Base-by-base conservation (phyloP, 306 rosid genomes). In the Vigna reflexopilosa region DNA sequence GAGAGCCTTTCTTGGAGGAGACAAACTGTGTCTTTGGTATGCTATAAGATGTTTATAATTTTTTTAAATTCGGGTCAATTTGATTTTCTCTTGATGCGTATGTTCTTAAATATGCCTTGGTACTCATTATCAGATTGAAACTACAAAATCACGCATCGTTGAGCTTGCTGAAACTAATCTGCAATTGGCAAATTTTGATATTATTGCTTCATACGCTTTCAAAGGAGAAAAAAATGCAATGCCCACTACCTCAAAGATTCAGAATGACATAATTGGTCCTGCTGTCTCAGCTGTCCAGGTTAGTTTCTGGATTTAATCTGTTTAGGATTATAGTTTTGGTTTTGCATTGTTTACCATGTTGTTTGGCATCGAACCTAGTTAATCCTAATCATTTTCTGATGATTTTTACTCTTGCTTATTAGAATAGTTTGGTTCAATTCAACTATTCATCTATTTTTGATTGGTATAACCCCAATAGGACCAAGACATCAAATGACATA, bases 1-100 rank as follows among this genome's bases (percentile, higher is more conserved):
- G 96, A 87, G 85, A 91, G 91, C 88, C 80, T 95, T 64, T 80
- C 90, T 82, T 92, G 98, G 98, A 91, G 93, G 83, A 86, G 94
- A 79, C 88, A 85, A 84, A 76, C 86, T 63, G 65, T 84, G 44
- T 89, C 96, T 48, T 64, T 83, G 93, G 98, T 94, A 83, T 83
- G 86, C 77, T 77, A 30, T 67, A 57, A 58, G 34, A 80, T 57
- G 34, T 62, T 61, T 48, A 13, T 69, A 34, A 7, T 1, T 58
- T 61, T 36, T 80, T 52, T 74, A 54, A 48, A 58, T 47, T 50
- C 15, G 54, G 78, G 79, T 80, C 55, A 61, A 28, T 77, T 58
- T 51, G 49, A 17, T 44, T 30, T 68, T 56, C 11, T 56, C 40
- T 61, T 32, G 50, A 51, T 49, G 49, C 44, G 24, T 59, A 49